phyloP scores from a whole-genome alignment of 345 rosid genomes.

The Corchorus capsularis region DNA sequence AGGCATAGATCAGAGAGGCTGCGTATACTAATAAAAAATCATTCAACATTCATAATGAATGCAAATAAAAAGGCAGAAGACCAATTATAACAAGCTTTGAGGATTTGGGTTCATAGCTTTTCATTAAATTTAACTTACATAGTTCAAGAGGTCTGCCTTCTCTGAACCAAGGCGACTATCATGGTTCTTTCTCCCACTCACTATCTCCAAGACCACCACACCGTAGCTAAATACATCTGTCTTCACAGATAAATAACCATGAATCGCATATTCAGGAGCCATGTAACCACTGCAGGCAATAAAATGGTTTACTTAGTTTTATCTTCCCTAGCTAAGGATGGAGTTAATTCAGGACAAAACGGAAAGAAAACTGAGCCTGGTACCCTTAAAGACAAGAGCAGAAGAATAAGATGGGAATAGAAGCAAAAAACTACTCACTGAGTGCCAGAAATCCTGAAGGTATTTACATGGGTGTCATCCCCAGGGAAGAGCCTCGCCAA shows the following conservation, averaged over 20 bases:
- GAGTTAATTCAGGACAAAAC: neutral
- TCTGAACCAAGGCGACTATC: slow-evolving; percentile 46
- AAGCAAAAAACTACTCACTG: slow-evolving; percentile 57
- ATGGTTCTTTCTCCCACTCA: slow-evolving; percentile 84
- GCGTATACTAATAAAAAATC: neutral
- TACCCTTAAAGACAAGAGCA: neutral
- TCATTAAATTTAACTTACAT: slow-evolving; percentile 53
- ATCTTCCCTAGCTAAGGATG: slow-evolving; percentile 7
- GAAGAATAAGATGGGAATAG: neutral
- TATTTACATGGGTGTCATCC: slow-evolving; percentile 75
- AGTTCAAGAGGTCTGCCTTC: slow-evolving; percentile 66
- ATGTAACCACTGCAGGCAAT: slow-evolving; percentile 77
- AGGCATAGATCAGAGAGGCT: neutral
- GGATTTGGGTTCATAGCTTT: neutral
- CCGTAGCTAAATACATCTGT: slow-evolving; percentile 91
- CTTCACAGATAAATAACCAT: slow-evolving; percentile 77
- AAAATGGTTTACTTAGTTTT: neutral
- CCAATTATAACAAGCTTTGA: neutral
- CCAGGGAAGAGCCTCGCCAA: slow-evolving; percentile 85
- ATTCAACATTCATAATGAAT: neutral
- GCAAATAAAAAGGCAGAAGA: neutral
- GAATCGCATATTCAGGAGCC: slow-evolving; percentile 94
- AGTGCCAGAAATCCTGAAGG: slow-evolving; percentile 80
- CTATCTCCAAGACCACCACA: slow-evolving; percentile 77
- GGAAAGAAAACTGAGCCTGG: neutral